Evolutionary conservation across 305 asterid genomes (phyloP).

Genomic region (Ajuga reptans): DNA sequence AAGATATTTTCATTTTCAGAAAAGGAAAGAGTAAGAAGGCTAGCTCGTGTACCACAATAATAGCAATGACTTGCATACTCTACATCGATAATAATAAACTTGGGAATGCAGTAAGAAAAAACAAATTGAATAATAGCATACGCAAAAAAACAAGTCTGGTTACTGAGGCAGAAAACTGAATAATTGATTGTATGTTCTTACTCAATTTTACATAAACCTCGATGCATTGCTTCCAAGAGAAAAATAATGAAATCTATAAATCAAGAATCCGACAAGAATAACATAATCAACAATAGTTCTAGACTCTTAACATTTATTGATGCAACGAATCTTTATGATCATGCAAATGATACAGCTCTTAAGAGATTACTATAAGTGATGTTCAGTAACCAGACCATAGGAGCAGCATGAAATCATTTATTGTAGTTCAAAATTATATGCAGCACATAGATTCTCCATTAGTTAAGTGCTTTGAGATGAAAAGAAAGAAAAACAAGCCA

Average conservation of each 20-base stretch:
- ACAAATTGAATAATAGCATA: not conserved
- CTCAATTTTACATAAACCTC: not conserved
- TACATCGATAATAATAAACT: not conserved
- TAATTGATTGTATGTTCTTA: not conserved
- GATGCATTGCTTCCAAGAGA: not conserved
- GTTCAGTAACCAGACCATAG: not conserved
- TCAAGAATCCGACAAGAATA: not conserved
- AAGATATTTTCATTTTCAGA: not conserved
- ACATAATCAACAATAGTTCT: not conserved
- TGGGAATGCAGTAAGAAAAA: not conserved
- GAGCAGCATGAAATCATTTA: slow-evolving; percentile 5
- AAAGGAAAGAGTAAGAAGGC: not conserved
- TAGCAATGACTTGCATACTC: not conserved
- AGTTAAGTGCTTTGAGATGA: slow-evolving; percentile 5
- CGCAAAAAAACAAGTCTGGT: not conserved
- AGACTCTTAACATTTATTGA: not conserved
- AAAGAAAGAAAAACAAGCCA: slow-evolving; percentile 20
- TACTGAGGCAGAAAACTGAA: not conserved
- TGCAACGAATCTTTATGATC: not conserved
- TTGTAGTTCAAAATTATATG: not conserved
- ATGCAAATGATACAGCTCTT: slow-evolving; percentile 2
- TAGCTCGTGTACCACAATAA: not conserved
- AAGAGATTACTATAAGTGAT: not conserved
- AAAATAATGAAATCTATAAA: not conserved
- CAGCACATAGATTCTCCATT: not conserved